Evolutionary conservation across 495 filamentous ascomycete genomes (phyloP), one percentile per base, ranked within the genome.

Genomic region (Lepidopterella palustris): DNA sequence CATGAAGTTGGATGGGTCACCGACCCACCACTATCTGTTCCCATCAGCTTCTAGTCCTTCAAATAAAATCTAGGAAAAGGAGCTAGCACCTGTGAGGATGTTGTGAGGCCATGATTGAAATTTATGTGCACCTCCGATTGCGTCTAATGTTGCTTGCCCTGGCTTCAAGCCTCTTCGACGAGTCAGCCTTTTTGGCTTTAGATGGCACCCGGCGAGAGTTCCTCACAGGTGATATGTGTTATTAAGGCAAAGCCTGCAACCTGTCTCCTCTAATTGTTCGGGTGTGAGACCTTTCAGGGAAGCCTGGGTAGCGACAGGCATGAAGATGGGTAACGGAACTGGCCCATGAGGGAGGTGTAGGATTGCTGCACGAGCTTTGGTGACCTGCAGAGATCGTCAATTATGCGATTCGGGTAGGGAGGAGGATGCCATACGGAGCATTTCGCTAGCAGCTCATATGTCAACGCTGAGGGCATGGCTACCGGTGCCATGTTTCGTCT

Each of bases 231-330:
- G 93, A 71, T 99, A 97, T 23, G 93, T 97, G 70, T 97, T 97
- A 72, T 97, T 97, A 58, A 97, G 77, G 70, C 92, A 97, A 13
- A 99, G 79, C 63, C 89, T 83, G 67, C 95, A 97, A 45, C 90
- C 87, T 0, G 90, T 92, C 31, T 85, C 79, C 62, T 92, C 89
- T 21, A 99, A 76, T 66, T 99, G 93, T 62, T 92, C 87, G 1
- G 92, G 89, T 26, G 93, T 97, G 55, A 99, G 75, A 26, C 93
- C 93, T 71, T 99, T 99, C 28, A 99, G 76, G 0, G 92, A 92
- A 0, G 88, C 93, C 73, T 99, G 93, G n/a, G 93, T 97, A 18
- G 95, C 93, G 27, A 97, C 93, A 18, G 93, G 93, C 91, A 97
- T 97, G 73, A 97, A 99, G 23, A 97, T 84, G 1, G 93, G 93